Conservation (phyloP, 495 filamentous ascomycete species). For the Aspergillus taichungensis region DNA sequence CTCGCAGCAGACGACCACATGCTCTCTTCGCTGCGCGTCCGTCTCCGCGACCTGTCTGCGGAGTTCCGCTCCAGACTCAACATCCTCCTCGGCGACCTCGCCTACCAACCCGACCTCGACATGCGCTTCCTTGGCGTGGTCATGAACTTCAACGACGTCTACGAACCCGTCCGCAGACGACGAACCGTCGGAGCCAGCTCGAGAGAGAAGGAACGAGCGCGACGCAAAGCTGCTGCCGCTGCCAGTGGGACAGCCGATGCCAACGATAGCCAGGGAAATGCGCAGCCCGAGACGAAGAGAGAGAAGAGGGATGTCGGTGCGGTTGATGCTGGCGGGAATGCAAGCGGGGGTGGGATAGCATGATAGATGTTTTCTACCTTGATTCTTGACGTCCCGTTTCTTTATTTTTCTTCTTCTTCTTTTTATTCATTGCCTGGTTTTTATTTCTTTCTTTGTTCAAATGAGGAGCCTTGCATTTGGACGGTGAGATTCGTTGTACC, state of each 20-base stretch:
- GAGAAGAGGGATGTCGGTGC: slow-evolving; percentile 14
- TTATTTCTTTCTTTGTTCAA: too few relatives aligned
- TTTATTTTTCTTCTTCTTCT: too few relatives aligned
- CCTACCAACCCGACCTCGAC: slow-evolving; percentile 88
- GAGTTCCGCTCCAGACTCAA: slow-evolving; percentile 71
- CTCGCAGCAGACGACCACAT: slow-evolving; percentile 51
- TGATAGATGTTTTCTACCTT: too few relatives aligned
- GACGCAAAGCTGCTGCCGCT: slow-evolving; percentile 17
- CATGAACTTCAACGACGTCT: slow-evolving; percentile 99
- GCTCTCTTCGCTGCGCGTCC: slow-evolving; percentile 64
- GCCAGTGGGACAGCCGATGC: slow-evolving; percentile 1
- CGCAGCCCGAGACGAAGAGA: slow-evolving; percentile 12
- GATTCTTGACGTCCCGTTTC: too few relatives aligned
- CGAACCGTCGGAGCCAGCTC: slow-evolving; percentile 19
- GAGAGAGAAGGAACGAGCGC: slow-evolving; percentile 32
- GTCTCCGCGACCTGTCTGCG: slow-evolving; percentile 58
- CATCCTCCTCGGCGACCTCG: slow-evolving; percentile 76
- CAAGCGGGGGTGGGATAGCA: too few relatives aligned
- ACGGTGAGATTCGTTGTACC: too few relatives aligned
- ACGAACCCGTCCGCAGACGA: slow-evolving; percentile 61
- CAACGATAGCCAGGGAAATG: not conserved
- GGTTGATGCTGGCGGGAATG: too few relatives aligned
- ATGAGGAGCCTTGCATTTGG: too few relatives aligned
- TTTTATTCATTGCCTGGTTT: too few relatives aligned
- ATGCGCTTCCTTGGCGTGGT: slow-evolving; percentile 92